Conservation (phyloP, 1,284 basidiomycete species). For the Hymenochaete sp. region DNA sequence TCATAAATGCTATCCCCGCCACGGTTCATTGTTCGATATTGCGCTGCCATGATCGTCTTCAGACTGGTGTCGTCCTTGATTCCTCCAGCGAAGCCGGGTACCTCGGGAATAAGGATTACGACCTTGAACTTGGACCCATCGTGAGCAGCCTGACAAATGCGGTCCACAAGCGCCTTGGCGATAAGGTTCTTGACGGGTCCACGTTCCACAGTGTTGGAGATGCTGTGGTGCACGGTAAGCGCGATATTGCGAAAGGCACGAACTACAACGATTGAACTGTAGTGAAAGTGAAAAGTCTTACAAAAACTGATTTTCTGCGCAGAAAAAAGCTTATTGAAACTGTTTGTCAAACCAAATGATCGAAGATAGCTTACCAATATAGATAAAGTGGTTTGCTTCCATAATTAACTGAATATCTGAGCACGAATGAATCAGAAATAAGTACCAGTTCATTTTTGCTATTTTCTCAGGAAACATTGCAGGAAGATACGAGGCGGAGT, state of each 20-base stretch:
- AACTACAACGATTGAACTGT: not conserved
- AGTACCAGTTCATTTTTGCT: no score
- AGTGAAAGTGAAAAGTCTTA: slow-evolving; percentile 33
- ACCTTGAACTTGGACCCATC: slow-evolving; percentile 77
- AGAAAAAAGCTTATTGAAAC: not conserved
- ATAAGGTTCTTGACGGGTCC: slow-evolving; percentile 76
- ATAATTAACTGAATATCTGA: slow-evolving; percentile 73
- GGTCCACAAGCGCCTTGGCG: slow-evolving; percentile 71
- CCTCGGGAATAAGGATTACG: slow-evolving; percentile 74
- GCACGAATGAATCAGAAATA: not conserved
- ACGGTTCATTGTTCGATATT: slow-evolving; percentile 81
- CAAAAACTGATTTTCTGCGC: slow-evolving; percentile 89
- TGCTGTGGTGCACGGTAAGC: slow-evolving; percentile 35
- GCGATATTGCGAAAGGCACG: not conserved
- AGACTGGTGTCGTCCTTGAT: slow-evolving; percentile 63
- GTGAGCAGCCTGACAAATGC: slow-evolving; percentile 72
- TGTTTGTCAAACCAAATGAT: not conserved
- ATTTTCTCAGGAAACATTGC: no score
- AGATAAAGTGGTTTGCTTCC: slow-evolving; percentile 81
- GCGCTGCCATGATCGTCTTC: slow-evolving; percentile 77
- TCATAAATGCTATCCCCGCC: slow-evolving; percentile 85
- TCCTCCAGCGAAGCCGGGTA: slow-evolving; percentile 77
- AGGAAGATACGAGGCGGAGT: no score
- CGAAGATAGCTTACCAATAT: slow-evolving; percentile 54
- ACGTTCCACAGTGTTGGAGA: slow-evolving; percentile 60